These are phyloP conservation scores for Xylaria sp. DNA, from an alignment of 2,329 filamentous ascomycete genomes.

Conservation along the genomic window DNA sequence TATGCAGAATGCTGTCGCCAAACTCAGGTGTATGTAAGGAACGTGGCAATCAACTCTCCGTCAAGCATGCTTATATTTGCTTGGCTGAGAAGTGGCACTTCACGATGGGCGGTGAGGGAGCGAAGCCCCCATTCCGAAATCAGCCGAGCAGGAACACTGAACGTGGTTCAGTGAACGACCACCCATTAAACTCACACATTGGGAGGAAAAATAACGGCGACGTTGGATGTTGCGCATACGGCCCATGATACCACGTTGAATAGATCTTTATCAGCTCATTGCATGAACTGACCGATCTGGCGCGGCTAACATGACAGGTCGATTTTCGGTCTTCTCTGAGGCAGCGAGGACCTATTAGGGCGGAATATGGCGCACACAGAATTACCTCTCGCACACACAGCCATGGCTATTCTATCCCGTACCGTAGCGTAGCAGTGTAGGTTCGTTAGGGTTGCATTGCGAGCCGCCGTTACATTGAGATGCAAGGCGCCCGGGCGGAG, in stretches of 20 bases:
- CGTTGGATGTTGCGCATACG: slow-evolving; percentile 31
- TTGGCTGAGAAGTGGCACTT: slow-evolving; percentile 6
- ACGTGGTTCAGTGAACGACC: not conserved
- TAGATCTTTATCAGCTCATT: slow-evolving; percentile 35
- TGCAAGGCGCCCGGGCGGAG: slow-evolving; percentile 34
- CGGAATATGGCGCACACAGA: not conserved
- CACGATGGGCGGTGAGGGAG: slow-evolving; percentile 32
- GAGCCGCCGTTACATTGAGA: slow-evolving; percentile 38
- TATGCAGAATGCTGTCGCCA: slow-evolving; percentile 17
- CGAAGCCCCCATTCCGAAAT: slow-evolving; percentile 17
- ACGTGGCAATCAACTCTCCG: slow-evolving; percentile 3
- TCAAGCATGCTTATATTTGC: not conserved
- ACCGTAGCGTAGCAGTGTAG: slow-evolving; percentile 22
- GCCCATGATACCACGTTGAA: slow-evolving; percentile 29
- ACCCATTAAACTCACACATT: slow-evolving; percentile 1
- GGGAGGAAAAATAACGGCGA: slow-evolving; percentile 24
- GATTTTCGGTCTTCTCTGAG: slow-evolving; percentile 22
- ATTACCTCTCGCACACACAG: slow-evolving; percentile 1
- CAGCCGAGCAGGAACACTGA: slow-evolving; percentile 16
- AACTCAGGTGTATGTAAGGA: slow-evolving; percentile 18
- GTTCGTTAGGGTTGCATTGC: slow-evolving; percentile 34
- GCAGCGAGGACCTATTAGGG: slow-evolving; percentile 11
- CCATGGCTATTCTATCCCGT: slow-evolving; percentile 15
- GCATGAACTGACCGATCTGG: slow-evolving; percentile 37
- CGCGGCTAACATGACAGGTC: slow-evolving; percentile 24